phyloP scores from a whole-genome alignment of 2,329 filamentous ascomycete species.

The Colletotrichum caudatum region DNA sequence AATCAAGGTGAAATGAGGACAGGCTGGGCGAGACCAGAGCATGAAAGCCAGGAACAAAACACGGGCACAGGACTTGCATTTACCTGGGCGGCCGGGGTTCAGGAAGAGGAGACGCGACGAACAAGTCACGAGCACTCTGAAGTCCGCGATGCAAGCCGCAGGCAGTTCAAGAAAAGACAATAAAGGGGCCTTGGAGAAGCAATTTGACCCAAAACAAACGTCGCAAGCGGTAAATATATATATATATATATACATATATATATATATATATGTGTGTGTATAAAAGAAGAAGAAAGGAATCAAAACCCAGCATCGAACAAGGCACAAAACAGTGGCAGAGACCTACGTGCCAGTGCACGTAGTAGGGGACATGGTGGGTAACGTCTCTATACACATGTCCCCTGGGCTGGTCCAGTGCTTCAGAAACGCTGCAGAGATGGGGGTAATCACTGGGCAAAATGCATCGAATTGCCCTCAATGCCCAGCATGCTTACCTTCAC shows the following conservation, averaged over 20 bases:
- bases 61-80: slow-evolving; percentile 3
- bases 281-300: not conserved
- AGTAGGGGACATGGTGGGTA: not conserved
- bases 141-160: not conserved
- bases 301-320: not conserved
- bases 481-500: not conserved
- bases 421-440: not conserved
- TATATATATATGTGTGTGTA: too few species aligned
- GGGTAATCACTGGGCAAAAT: not conserved
- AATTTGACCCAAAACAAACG: not conserved
- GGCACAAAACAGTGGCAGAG: not conserved
- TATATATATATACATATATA: too few species aligned
- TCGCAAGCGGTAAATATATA: too few species aligned
- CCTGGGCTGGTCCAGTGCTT: not conserved
- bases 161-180: not conserved
- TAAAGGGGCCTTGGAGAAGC: not conserved
- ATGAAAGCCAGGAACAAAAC: not conserved
- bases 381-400: not conserved
- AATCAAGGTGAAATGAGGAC: slow-evolving; percentile 4
- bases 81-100: not conserved
- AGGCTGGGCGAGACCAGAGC: slow-evolving; percentile 8
- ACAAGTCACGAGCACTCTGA: slow-evolving; percentile 6
- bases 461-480: not conserved
- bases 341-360: too few species aligned
- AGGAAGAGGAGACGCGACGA: slow-evolving; percentile 3